Base-by-base conservation (phyloP, 768 basidiomycete species). In the Phaeotremella fagi region DNA sequence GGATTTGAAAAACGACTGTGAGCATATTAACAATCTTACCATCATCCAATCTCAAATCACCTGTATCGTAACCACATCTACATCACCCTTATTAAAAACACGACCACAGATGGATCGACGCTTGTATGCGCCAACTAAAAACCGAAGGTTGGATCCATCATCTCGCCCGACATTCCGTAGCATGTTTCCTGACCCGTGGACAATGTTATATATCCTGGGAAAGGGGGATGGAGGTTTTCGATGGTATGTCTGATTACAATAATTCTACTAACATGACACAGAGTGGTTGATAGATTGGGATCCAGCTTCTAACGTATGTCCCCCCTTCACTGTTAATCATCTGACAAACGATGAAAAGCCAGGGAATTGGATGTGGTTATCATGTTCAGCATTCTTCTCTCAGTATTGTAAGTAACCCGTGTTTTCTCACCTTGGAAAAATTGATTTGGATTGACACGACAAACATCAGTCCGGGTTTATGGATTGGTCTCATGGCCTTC, bases 131-230 rank as follows among this genome's bases (percentile, higher is more conserved):
- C 27, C 73, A 75, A 52, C 52, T 76, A 3, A 66, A 68, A 36
- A 4, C 54, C 22, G 68, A 74, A 52, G 76, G 76, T 4, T 77
- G 76, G 76, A 75, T 77, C 28, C 76, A 77, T 57, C 76, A 76
- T 50, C 68, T 77, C 12, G 74, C 70, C 11, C 57, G 73, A 23
- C 74, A 74, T 51, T 65, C 63, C 3, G 75, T 75, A 7, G 76
- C 76, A 0, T 77, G 76, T 54, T 77, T 74, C 48, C 48, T 77
- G 14, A 77, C 76, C 1, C 56, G 75, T 25, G 75, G 75, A 6
- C 73, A 77, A 38, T 69, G 74, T 27, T 77, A 76, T 52, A 74
- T 76, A 28, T 71, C 70, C 0, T 77, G 76, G 76, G 76, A 77
- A 48, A 56, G 76, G 24, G 76, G 76, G 7, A 72, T 73, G 57